phyloP scores from a whole-genome alignment of 1,284 basidiomycete genomes.

The Apiotrichum montevideense region DNA sequence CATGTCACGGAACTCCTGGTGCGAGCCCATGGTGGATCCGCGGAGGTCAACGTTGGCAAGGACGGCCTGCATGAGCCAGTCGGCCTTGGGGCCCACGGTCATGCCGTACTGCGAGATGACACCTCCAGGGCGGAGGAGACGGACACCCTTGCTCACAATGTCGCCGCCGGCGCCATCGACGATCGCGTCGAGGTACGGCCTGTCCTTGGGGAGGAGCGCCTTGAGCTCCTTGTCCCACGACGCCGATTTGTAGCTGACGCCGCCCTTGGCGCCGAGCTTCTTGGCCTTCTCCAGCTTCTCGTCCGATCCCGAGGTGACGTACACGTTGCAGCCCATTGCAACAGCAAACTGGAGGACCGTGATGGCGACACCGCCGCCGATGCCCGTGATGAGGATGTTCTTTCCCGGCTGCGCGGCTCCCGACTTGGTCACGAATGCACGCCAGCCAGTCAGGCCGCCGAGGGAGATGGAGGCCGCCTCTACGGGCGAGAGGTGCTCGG shows the following conservation, averaged over 20 bases:
- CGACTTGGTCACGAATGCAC: conserved; percentile 14
- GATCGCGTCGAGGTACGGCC: conserved; percentile 16
- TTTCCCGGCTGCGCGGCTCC: conserved; percentile 11
- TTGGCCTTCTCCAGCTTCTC: conserved; percentile 13
- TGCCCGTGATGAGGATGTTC: conserved; percentile 18
- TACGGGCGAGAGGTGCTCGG: conserved; percentile 7
- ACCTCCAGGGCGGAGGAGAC: conserved; percentile 13
- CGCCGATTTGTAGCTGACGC: conserved; percentile 12
- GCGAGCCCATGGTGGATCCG: conserved; percentile 15
- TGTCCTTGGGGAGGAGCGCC: conserved; percentile 11
- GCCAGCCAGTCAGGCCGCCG: conserved; percentile 14
- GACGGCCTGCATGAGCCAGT: conserved; percentile 17
- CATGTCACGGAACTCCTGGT: conserved; percentile 18
- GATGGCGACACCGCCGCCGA: conserved; percentile 18
- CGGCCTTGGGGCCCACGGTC: conserved; percentile 18
- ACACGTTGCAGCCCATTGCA: conserved; percentile 13
- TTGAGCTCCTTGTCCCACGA: conserved; percentile 20
- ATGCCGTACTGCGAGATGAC: conserved; percentile 19
- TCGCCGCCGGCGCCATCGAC: conserved; percentile 17
- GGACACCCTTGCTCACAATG: conserved; percentile 10
- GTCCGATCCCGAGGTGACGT: conserved; percentile 7
- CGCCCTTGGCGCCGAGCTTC: conserved; percentile 15
- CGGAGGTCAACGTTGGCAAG: conserved; percentile 17
- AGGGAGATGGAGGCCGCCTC: conserved; percentile 14
- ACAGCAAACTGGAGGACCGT: conserved; percentile 15